Percentiles rank a stretch among this genome's conserved stretches.
Conservation (phyloP, 176 grass and related monocot genomes). For the Bolboschoenus planiculmis region DNA sequence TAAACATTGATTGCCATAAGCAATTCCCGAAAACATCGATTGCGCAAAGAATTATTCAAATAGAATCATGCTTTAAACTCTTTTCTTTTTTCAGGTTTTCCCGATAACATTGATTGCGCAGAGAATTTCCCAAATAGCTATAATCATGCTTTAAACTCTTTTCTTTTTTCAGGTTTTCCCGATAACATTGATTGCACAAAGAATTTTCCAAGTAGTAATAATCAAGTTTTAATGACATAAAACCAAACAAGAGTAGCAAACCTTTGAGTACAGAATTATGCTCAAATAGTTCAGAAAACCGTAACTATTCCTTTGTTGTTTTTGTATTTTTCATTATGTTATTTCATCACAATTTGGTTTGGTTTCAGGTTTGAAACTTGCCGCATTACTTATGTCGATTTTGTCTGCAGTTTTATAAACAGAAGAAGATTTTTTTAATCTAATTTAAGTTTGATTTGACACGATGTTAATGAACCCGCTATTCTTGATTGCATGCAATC, state of each 20-base stretch:
- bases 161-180: neutral
- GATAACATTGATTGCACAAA: neutral
- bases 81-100: neutral
- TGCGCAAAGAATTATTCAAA: neutral
- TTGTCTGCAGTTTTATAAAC: neutral
- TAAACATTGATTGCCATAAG: neutral
- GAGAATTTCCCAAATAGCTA: neutral
- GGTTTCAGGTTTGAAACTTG: neutral
- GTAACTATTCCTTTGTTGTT: neutral
- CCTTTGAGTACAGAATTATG: neutral
- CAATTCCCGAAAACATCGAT: neutral
- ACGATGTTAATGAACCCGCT: neutral
- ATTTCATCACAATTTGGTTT: neutral
- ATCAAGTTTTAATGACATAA: neutral
- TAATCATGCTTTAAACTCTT: neutral
- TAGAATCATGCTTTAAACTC: neutral
- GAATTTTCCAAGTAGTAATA: neutral
- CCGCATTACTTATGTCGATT: neutral
- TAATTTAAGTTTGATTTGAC: neutral
- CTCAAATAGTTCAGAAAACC: neutral
- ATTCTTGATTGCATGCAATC: neutral
- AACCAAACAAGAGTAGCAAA: neutral
- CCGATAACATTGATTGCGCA: neutral
- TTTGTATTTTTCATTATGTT: neutral
- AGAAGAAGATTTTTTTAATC: neutral